phyloP scores from a whole-genome alignment of 1,284 basidiomycete genomes.

The Veloporphyrellus conicus region DNA sequence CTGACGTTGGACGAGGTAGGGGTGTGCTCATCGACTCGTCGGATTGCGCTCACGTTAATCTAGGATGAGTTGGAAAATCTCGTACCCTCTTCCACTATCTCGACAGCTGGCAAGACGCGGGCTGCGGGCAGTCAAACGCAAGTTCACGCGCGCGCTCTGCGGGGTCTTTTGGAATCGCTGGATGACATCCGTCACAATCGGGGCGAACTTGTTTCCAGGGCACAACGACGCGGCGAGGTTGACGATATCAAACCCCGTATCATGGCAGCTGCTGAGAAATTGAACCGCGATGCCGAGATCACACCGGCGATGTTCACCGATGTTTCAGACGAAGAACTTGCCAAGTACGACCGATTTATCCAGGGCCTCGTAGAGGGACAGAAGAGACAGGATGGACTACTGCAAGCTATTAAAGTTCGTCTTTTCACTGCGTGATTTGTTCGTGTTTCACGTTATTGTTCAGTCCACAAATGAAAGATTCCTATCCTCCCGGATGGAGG shows the following conservation, averaged over 20 bases:
- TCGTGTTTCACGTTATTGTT: slow-evolving; percentile 1
- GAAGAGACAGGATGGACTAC: slow-evolving; percentile 58
- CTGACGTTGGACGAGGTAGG: slow-evolving; percentile 71
- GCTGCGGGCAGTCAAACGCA: slow-evolving; percentile 45
- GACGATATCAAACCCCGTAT: slow-evolving; percentile 80
- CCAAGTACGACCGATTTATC: slow-evolving; percentile 77
- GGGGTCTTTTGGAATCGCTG: slow-evolving; percentile 75
- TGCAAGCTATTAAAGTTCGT: slow-evolving; percentile 67
- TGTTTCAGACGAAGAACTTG: slow-evolving; percentile 72
- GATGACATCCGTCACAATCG: slow-evolving; percentile 69
- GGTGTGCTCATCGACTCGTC: background rate
- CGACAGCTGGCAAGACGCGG: slow-evolving; percentile 33
- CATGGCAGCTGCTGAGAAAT: slow-evolving; percentile 58
- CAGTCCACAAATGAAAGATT: slow-evolving; percentile 76
- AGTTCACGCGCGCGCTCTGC: slow-evolving; percentile 67
- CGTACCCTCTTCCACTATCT: slow-evolving; percentile 61
- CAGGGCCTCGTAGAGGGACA: slow-evolving; percentile 60
- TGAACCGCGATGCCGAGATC: slow-evolving; percentile 68
- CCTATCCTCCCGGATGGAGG: slow-evolving; percentile 74
- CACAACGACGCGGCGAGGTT: slow-evolving; percentile 55
- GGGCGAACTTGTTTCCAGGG: slow-evolving; percentile 62
- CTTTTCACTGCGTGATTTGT: background rate
- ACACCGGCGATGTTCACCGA: slow-evolving; percentile 84
- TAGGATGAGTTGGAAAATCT: slow-evolving; percentile 67
- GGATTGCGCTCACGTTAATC: slow-evolving; percentile 3